Evolutionary conservation across 192 early-diverging fungal genomes (phyloP), one percentile per base, ranked within the genome.

Genomic region (Rhizophagus clarus): DNA sequence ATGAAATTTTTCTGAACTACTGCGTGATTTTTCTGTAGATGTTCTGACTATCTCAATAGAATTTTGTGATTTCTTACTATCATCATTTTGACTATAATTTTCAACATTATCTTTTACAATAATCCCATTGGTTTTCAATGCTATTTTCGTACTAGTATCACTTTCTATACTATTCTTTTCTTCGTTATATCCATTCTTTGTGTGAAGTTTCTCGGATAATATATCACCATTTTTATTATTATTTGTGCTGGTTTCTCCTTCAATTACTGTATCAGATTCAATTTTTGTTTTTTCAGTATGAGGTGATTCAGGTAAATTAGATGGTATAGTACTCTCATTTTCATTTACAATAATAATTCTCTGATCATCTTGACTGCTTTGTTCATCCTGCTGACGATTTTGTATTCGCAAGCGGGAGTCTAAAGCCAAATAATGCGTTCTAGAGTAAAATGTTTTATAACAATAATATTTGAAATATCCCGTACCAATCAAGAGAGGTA

Each of bases 401-500:
- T 24, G 15, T 24, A 64, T 4, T 5, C 79, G 68, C 49, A 82
- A 45, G 42, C 81, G 77, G 0, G 84, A 82, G 64, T 87, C 84
- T 20, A 87, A 70, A 0, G 86, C 84, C 20, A 87, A 61, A 42
- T 73, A 87, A 61, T 90, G 88, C 1, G 85, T 82, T 72, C 87
- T 76, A 0, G 80, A 82, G 29, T 81, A 82, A 78, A 90, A 90
- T 0, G 88, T 81, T 28, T 86, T 81, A 4, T 73, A 32, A 7
- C 87, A 84, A 10, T 87, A 73, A 29, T 88, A 77, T 74, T 88
- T 89, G 77, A 84, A 82, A 72, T 85, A 89, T 0, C 77, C 34
- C 0, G 90, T 90, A 26, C 88, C 83, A 3, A 85, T 74, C 6
- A 91, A 72, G 29, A 90, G 61, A 3, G 86, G 86, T 1, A 88